Percentiles rank a stretch among this genome's conserved stretches.
These are phyloP conservation scores for Bocquillonia castaneifolia DNA, from an alignment of 441 rosid species.

Conservation along the genomic window DNA sequence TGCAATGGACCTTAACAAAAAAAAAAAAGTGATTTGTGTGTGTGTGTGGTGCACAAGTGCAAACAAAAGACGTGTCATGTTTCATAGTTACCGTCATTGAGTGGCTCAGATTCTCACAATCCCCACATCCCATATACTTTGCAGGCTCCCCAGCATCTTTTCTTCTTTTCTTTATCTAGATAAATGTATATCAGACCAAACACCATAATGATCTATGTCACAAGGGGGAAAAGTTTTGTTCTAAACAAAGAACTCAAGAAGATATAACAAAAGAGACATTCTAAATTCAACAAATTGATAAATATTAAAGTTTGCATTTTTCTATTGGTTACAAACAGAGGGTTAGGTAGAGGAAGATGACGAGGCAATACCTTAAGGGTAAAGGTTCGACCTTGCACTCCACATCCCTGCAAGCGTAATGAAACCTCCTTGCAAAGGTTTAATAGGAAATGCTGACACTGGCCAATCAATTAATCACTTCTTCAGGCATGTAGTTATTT, in stretches of 20 bases:
- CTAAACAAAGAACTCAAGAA: background rate
- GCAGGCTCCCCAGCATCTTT: conserved; percentile 73
- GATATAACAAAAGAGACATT: conserved; percentile 12
- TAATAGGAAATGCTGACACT: conserved; percentile 63
- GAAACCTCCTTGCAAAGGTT: conserved; percentile 91
- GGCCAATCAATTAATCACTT: conserved; percentile 28
- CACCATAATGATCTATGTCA: conserved; percentile 8
- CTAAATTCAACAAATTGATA: background rate
- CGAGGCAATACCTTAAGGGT: conserved; percentile 62
- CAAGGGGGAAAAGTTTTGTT: background rate
- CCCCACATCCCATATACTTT: conserved; percentile 91
- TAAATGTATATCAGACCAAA: conserved; percentile 15
- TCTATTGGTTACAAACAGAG: background rate
- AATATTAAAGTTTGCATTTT: background rate
- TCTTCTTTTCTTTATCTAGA: conserved; percentile 79
- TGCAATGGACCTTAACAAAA: background rate
- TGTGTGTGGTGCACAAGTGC: background rate
- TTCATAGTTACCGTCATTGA: conserved; percentile 53
- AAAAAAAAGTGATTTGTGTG: background rate
- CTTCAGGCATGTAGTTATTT: conserved; percentile 1
- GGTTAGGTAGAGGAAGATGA: background rate
- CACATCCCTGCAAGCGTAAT: conserved; percentile 78
- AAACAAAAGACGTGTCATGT: background rate
- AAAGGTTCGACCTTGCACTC: conserved; percentile 75
- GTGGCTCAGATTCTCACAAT: conserved; percentile 84